Base-by-base conservation (phyloP, 805 yeast genomes). In the Yueomyces sinensis region DNA sequence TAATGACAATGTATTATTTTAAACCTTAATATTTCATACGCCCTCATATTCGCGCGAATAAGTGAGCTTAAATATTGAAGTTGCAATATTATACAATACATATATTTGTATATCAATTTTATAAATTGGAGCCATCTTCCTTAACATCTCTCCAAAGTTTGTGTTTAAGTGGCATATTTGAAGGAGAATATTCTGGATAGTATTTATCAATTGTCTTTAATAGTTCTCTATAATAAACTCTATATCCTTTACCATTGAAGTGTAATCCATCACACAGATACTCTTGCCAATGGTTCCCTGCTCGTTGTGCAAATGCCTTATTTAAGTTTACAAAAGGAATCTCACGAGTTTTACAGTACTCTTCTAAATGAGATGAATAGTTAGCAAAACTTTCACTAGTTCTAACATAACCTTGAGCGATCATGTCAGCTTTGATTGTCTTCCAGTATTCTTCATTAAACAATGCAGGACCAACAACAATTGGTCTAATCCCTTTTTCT, bases 401-500 rank as follows among this genome's bases (percentile, higher is more conserved):
- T 47, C 84, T 63, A 16, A 55, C 49, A 31, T 61, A 56, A 4
- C 72, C 73, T 1, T 47, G 41, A 1, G 50, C 47, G 9, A 65
- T 48, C 9, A 60, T 66, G n/a, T 54, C 54, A 5, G 37, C 33
- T 31, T 47, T 47, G 3, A 37, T 23, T 1, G 57, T 52, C 24
- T 62, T 57, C 66, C 74, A 70, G 29, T 50, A 40, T 3, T 45
- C 48, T n/a, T 45, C 49, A 48, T 74, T 75, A 42, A 72, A 74
- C 13, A 69, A 49, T 0, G 70, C 78, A 0, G 89, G 84, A 0
- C 82, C 74, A 7, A 82, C 64, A 2, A 82, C 45, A 14, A 83
- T 61, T 0, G 74, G 62, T 27, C 65, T 66, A 35, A 78, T 69
- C 3, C 60, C 64, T 35, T 66, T 52, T 1, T 47, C 50, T 17